Base-by-base conservation (phyloP, 345 rosid species). In the Geranium brycei region DNA sequence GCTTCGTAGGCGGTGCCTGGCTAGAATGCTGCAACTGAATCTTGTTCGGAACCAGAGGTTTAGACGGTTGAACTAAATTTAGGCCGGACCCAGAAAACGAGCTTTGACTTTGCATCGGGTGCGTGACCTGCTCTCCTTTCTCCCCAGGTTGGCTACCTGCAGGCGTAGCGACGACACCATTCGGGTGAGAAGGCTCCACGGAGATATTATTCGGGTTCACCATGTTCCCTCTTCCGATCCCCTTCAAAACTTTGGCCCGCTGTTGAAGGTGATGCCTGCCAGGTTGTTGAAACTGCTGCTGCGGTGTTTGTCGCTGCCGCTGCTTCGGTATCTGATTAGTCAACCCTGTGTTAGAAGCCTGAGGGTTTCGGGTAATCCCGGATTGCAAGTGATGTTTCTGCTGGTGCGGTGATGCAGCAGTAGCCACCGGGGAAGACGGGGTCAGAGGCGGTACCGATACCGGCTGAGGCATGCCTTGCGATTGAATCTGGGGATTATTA, bases 201-300 rank as follows among this genome's bases (percentile, higher is more conserved):
- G 76, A 56, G 55, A 75, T 78, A 71, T 83, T 85, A 77, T 87
- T 95, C 76, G 83, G 91, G 59, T 64, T 74, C 73, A 75, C 62
- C 79, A 75, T 68, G 68, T 82, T 91, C 78, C 93, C 96, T 81
- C 96, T 85, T 71, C 90, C 93, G 62, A 79, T 78, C 69, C 95
- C 97, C 83, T 91, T 88, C 64, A 75, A 55, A 67, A 78, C 72
- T 75, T 91, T 95, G 69, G 79, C 72, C 74, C 83, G 96, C 72
- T 85, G 96, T 59, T 85, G 93, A 76, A 92, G 97, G 71, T 91
- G 99, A 47, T 76, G 83, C 78, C 95, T 77, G 62, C 85, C 95
- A 76, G 97, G 68, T 72, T 91, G 95, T 71, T 82, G 97, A 57
- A 85, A 76, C 71, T 83, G 96, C 80, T 88, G 95, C 75, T 77